Percentiles rank a stretch among this genome's conserved stretches.
These are phyloP conservation scores for Ricinus communis DNA, from an alignment of 345 rosid genomes.

Conservation along the genomic window DNA sequence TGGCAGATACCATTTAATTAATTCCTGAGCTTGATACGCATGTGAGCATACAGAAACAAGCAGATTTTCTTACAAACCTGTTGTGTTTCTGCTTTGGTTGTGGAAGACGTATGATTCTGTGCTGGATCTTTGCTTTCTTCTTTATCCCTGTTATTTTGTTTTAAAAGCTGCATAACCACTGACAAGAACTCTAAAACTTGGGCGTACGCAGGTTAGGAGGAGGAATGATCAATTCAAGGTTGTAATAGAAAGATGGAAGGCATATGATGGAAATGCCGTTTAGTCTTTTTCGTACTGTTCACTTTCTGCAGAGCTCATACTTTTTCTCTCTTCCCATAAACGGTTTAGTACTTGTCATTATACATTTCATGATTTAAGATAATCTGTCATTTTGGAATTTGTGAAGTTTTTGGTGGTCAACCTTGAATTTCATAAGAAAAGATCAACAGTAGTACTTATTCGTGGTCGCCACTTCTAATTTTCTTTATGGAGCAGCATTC, in stretches of 20 bases:
- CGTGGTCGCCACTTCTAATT: too few species aligned
- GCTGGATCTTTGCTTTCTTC: not conserved
- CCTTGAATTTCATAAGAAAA: too few species aligned
- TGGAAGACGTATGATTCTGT: not conserved
- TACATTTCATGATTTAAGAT: not conserved
- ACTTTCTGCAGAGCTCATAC: too few species aligned
- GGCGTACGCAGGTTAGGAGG: constrained; percentile 46
- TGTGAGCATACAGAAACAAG: not conserved
- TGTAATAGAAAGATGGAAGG: constrained; percentile 62
- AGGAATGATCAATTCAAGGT: constrained; percentile 45
- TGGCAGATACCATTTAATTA: not conserved
- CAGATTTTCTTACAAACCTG: not conserved
- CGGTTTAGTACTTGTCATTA: not conserved
- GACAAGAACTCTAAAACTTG: not conserved
- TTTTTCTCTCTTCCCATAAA: not conserved
- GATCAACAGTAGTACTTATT: too few species aligned
- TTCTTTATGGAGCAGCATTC: too few species aligned
- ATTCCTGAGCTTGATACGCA: not conserved
- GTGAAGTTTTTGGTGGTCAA: too few species aligned
- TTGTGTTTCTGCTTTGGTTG: too few species aligned
- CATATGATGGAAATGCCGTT: constrained; percentile 45
- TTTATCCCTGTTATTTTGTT: not conserved
- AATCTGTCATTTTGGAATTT: too few species aligned
- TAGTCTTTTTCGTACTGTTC: constrained; percentile 6
- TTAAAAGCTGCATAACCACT: not conserved